Evolutionary conservation across 108 stramenopile species (phyloP).

Genomic region (Discostella stelligeroides): DNA sequence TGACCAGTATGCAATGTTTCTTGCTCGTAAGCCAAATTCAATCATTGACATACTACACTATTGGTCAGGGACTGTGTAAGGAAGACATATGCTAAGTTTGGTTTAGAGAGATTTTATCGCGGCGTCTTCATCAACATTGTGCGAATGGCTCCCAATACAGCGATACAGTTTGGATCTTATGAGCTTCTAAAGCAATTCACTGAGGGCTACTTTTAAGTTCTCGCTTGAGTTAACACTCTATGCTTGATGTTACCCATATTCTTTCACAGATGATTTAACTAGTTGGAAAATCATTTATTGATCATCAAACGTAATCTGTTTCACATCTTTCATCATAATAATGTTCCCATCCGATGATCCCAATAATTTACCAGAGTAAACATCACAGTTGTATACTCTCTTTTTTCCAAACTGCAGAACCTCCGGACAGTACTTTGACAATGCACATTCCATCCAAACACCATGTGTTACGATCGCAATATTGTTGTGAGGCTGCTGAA

Average conservation of each 20-base stretch:
- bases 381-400: constrained; percentile 79
- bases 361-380: constrained; percentile 48
- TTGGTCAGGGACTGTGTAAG: constrained; percentile 65
- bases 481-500: constrained; percentile 51
- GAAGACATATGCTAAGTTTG: constrained; percentile 66
- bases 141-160: constrained; percentile 89
- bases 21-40: background rate
- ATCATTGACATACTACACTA: background rate
- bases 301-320: constrained; percentile 14
- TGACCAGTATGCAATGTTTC: background rate
- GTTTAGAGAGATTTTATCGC: constrained; percentile 76
- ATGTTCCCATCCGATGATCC: background rate
- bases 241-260: no score
- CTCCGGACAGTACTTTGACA: constrained; percentile 51
- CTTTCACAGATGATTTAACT: no score
- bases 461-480: constrained; percentile 81
- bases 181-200: constrained; percentile 67
- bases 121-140: constrained; percentile 79
- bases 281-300: no score
- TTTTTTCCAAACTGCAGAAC: constrained; percentile 52
- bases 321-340: constrained; percentile 12
- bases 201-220: constrained; percentile 29
- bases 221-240: background rate
- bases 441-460: constrained; percentile 78
- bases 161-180: constrained; percentile 88